A percentile compares a stretch with the other conserved stretches of the same genome.
Evolutionary conservation across 768 basidiomycete species (phyloP).

Genomic region (Kondoa malvinella): DNA sequence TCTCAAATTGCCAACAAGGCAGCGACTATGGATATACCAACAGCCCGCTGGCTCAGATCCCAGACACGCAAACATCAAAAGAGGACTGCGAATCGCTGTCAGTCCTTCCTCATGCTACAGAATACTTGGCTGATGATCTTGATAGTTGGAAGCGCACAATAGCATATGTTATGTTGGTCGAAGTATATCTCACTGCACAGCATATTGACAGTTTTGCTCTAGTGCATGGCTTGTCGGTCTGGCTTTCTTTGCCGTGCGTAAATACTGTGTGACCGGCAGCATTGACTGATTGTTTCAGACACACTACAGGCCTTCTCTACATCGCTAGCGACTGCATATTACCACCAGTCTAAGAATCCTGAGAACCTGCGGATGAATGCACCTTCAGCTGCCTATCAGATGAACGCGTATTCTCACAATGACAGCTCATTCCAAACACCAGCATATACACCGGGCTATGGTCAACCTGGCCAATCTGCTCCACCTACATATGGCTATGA

Average conservation of each 20-base stretch:
- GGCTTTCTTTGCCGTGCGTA: not conserved
- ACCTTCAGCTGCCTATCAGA: conserved; percentile 1
- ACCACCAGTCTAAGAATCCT: conserved; percentile 9
- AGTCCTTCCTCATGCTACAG: not conserved
- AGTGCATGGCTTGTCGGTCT: conserved; percentile 6
- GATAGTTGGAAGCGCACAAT: not conserved
- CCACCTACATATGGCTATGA: not conserved
- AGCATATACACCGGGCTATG: not conserved
- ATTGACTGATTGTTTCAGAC: not conserved
- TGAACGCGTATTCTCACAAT: not conserved
- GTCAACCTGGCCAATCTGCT: not conserved
- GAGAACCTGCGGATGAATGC: not conserved
- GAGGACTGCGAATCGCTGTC: not conserved
- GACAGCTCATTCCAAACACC: not conserved
- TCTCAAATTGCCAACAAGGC: not conserved
- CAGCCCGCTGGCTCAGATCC: not conserved
- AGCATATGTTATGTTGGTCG: not conserved
- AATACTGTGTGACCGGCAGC: not conserved
- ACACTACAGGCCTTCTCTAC: not conserved
- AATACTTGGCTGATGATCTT: not conserved
- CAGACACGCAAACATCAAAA: not conserved
- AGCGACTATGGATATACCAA: not conserved
- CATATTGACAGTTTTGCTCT: not conserved
- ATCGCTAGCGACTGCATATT: not conserved
- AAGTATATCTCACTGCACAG: not conserved